Percentiles rank a stretch among this genome's conserved stretches.
phyloP scores from a whole-genome alignment of 106 monocot species.

The Alisma plantagoaquatica region DNA sequence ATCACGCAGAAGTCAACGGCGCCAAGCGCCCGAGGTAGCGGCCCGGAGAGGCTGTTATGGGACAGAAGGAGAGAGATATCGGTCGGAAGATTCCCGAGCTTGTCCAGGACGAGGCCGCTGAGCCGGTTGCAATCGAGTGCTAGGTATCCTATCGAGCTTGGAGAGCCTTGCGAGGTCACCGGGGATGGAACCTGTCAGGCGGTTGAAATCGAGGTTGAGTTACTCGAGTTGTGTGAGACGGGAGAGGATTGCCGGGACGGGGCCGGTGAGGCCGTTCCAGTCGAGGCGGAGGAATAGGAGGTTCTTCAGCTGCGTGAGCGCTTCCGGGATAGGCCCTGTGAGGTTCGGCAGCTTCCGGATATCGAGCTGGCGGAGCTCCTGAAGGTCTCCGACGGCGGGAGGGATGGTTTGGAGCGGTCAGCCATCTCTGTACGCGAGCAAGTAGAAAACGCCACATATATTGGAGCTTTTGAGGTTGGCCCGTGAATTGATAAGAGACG shows the following conservation, averaged over 20 bases:
- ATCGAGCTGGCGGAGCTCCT: constrained; percentile 10
- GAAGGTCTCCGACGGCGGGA: constrained; percentile 17
- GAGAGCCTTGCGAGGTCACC: constrained; percentile 19
- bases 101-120: constrained; percentile 23
- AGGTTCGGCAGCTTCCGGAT: constrained; percentile 27
- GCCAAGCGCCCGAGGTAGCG: not conserved
- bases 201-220: constrained; percentile 29
- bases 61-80: not conserved
- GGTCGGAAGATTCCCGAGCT: constrained; percentile 5
- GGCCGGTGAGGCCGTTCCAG: constrained; percentile 36
- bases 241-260: constrained; percentile 28
- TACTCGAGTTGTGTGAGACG: constrained; percentile 13
- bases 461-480: too few relatives aligned
- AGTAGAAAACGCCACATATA: too few relatives aligned
- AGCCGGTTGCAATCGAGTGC: constrained; percentile 33
- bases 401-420: too few relatives aligned
- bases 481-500: too few relatives aligned
- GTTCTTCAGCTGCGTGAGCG: constrained; percentile 8
- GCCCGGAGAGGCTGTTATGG: constrained; percentile 9
- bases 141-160: constrained; percentile 23
- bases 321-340: constrained; percentile 18
- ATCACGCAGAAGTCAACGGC: not conserved
- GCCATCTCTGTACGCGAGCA: too few relatives aligned
- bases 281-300: constrained; percentile 9
- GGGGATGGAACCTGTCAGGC: constrained; percentile 46